Percentiles rank a stretch among this genome's conserved stretches.
Conservation (phyloP, 352 stramenopile species). For the Nothophytophthora sp. region DNA sequence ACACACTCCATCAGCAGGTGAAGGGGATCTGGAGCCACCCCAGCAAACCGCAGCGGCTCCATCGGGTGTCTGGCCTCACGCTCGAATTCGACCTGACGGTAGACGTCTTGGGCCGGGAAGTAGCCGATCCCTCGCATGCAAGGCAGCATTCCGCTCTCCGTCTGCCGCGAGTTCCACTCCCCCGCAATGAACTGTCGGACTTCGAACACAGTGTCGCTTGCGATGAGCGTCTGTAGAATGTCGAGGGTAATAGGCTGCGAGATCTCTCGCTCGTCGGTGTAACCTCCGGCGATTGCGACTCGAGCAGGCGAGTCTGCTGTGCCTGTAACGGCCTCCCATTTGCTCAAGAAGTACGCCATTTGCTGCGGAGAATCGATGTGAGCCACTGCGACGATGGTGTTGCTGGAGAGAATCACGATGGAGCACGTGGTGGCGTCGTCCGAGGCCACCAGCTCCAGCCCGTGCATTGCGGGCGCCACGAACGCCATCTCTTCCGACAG, state of each 20-base stretch:
- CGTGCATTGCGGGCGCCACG: constrained; percentile 6
- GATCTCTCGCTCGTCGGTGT: constrained; percentile 24
- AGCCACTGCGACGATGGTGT: constrained; percentile 12
- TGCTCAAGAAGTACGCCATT: constrained; percentile 28
- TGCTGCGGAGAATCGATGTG: constrained; percentile 17
- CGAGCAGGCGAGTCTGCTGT: background rate
- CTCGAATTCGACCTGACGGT: constrained; percentile 22
- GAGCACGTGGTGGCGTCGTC: constrained; percentile 36
- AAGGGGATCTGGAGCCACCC: constrained; percentile 14
- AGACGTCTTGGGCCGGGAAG: constrained; percentile 19
- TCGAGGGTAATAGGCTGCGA: constrained; percentile 16
- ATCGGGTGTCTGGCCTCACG: constrained; percentile 15
- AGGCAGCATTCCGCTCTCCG: constrained; percentile 9
- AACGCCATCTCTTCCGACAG: constrained; percentile 30
- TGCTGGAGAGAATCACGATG: constrained; percentile 19
- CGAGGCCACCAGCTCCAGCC: constrained; percentile 24
- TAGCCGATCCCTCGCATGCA: constrained; percentile 25
- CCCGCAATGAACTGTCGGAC: constrained; percentile 20
- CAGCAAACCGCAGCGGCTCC: constrained; percentile 20
- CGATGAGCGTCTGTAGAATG: constrained; percentile 18
- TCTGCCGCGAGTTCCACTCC: constrained; percentile 19
- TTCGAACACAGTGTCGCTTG: constrained; percentile 8
- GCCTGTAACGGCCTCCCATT: constrained; percentile 19
- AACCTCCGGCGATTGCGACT: constrained; percentile 22
- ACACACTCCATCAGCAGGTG: constrained; percentile 24